A percentile compares a stretch with the other conserved stretches of the same genome.
These are phyloP conservation scores for Rhododendron ovatum DNA, from an alignment of 148 eudicot species.

Conservation along the genomic window DNA sequence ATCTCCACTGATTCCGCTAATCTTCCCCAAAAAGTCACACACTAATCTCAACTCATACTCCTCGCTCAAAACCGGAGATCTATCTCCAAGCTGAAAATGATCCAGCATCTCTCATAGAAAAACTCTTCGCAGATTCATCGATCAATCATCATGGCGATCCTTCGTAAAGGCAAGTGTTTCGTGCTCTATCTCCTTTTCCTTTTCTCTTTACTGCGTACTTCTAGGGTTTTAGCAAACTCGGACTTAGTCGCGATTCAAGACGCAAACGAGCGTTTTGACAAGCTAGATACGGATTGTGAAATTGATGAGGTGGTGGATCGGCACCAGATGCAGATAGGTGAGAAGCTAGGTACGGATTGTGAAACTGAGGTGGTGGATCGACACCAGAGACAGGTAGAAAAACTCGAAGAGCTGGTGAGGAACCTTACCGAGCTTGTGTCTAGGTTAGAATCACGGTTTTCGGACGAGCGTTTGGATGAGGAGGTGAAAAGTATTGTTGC, in stretches of 20 bases:
- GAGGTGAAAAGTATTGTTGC: constrained; percentile 1
- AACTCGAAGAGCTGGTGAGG: constrained; percentile 58
- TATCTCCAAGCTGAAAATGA: not conserved
- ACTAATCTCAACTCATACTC: not conserved
- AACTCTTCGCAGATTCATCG: not conserved
- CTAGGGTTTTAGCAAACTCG: constrained; percentile 32
- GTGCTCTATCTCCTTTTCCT: constrained; percentile 22
- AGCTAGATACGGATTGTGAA: constrained; percentile 24
- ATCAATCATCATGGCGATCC: constrained; percentile 29
- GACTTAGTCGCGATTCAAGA: constrained; percentile 13
- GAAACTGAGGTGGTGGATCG: constrained; percentile 14
- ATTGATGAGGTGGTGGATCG: constrained; percentile 54
- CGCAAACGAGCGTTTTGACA: not conserved
- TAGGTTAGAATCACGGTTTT: constrained; percentile 60
- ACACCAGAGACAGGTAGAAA: constrained; percentile 63
- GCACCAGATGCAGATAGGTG: constrained; percentile 60
- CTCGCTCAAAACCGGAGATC: not conserved
- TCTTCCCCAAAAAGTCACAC: not conserved
- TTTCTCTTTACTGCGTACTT: constrained; percentile 7
- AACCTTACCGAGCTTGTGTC: constrained; percentile 58
- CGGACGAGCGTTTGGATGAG: constrained; percentile 10
- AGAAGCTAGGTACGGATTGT: constrained; percentile 33
- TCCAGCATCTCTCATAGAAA: not conserved
- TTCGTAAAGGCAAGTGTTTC: constrained; percentile 50
- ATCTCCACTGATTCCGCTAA: not conserved